Conservation (phyloP, 345 rosid species). For the Schrenkiella parvula region DNA sequence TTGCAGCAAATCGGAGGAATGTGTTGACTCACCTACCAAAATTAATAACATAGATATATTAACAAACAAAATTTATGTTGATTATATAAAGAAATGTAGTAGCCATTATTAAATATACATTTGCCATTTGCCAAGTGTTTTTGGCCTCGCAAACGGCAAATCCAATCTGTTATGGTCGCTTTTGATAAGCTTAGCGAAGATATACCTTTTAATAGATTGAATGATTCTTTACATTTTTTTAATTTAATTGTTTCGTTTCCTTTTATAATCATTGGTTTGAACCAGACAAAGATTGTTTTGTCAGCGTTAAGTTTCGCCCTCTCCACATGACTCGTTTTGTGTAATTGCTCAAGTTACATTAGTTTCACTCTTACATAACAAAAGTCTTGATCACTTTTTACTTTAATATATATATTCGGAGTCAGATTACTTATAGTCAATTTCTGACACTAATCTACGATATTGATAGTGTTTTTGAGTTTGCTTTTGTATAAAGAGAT, state of each 20-base stretch:
- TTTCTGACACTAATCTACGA: neutral
- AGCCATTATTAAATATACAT: neutral
- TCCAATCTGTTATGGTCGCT: neutral
- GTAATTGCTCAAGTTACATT: neutral
- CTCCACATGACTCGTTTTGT: neutral
- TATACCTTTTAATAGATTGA: neutral
- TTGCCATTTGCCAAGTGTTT: neutral
- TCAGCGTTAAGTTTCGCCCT: slow-evolving; percentile 4
- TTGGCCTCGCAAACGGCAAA: neutral
- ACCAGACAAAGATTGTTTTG: slow-evolving; percentile 19
- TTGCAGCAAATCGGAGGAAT: slow-evolving; percentile 23
- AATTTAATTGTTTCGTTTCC: neutral
- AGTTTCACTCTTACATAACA: slow-evolving; percentile 10
- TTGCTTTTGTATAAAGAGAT: neutral
- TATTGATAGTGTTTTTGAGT: slow-evolving; percentile 7
- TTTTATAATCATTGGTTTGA: slow-evolving; percentile 9
- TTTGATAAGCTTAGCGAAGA: neutral
- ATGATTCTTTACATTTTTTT: slow-evolving; percentile 11
- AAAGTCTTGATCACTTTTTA: neutral
- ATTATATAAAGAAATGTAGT: neutral
- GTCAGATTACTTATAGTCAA: slow-evolving; percentile 12
- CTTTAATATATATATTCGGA: neutral
- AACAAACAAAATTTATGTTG: neutral
- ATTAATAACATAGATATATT: neutral
- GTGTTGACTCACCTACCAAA: slow-evolving; percentile 32